phyloP scores from a whole-genome alignment of 1,284 basidiomycete genomes.

The Ustilago esculenta region DNA sequence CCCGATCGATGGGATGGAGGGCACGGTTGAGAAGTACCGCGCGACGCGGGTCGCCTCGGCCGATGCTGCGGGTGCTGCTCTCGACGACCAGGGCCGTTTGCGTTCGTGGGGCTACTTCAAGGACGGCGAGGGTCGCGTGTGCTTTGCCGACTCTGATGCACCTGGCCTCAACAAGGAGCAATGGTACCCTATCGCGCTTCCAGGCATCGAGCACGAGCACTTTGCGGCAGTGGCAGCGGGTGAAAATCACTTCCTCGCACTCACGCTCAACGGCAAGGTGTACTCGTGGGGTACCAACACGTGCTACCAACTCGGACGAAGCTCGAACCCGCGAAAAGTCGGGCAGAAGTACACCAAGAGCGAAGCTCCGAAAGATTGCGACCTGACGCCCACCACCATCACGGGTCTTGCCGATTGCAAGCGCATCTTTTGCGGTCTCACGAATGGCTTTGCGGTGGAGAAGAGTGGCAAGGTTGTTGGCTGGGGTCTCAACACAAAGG shows the following conservation, averaged over 20 bases:
- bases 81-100: constrained; percentile 80
- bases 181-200: constrained; percentile 65
- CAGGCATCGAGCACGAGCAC: constrained; percentile 70
- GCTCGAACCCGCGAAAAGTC: constrained; percentile 71
- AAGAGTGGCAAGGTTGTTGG: constrained; percentile 82
- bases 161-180: constrained; percentile 53
- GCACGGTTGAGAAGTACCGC: constrained; percentile 76
- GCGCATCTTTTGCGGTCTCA: constrained; percentile 80
- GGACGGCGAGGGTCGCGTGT: constrained; percentile 83
- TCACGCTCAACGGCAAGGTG: constrained; percentile 84
- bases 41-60: constrained; percentile 84
- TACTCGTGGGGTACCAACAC: constrained; percentile 84
- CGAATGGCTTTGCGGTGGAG: constrained; percentile 89
- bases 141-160: constrained; percentile 74
- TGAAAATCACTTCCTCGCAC: constrained; percentile 84
- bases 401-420: constrained; percentile 76
- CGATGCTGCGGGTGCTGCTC: constrained; percentile 83
- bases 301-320: constrained; percentile 85
- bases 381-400: constrained; percentile 82
- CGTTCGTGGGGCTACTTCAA: constrained; percentile 75
- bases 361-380: constrained; percentile 78
- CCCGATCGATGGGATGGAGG: constrained; percentile 76
- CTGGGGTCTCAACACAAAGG: constrained; percentile 87
- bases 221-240: constrained; percentile 82
- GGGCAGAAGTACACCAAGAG: constrained; percentile 49